These are phyloP conservation scores for Sergeia podlipaevii DNA, from an alignment of 208 protist species.

Conservation along the genomic window DNA sequence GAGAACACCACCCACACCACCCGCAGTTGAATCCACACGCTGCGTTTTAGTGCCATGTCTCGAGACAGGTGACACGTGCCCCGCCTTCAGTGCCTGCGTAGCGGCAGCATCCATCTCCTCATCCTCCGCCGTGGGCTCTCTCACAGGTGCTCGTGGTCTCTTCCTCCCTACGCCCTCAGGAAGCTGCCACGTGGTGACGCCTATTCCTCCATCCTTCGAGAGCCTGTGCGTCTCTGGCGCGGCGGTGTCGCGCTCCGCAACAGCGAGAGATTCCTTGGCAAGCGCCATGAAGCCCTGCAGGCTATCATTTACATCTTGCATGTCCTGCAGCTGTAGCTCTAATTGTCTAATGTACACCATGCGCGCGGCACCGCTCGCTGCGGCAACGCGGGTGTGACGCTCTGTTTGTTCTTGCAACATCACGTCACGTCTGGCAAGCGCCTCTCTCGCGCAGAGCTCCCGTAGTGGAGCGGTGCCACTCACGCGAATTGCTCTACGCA, in stretches of 20 bases:
- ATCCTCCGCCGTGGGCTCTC: too few species aligned
- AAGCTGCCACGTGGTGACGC: too few species aligned
- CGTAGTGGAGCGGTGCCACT: background rate
- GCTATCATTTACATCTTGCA: conserved; percentile 17
- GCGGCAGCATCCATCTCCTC: background rate
- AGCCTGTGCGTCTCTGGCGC: background rate
- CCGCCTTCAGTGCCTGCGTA: background rate
- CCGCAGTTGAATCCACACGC: too few species aligned
- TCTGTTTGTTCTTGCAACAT: conserved; percentile 15
- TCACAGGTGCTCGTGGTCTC: too few species aligned
- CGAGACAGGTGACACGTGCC: too few species aligned
- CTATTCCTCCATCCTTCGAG: too few species aligned
- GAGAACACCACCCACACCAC: too few species aligned
- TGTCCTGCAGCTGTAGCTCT: conserved; percentile 15
- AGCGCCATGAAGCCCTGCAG: conserved; percentile 41
- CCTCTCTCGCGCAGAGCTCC: background rate
- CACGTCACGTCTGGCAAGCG: conserved; percentile 7
- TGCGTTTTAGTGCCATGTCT: too few species aligned
- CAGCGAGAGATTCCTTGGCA: conserved; percentile 24
- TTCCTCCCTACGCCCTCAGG: too few species aligned
- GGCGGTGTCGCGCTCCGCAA: conserved; percentile 3
- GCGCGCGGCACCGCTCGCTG: conserved; percentile 3
- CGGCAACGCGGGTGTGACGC: conserved; percentile 3
- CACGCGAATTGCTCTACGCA: conserved; percentile 9
- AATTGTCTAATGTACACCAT: background rate